Conservation (phyloP, 192 early-diverging fungal species). For the Coemansia sp. region DNA sequence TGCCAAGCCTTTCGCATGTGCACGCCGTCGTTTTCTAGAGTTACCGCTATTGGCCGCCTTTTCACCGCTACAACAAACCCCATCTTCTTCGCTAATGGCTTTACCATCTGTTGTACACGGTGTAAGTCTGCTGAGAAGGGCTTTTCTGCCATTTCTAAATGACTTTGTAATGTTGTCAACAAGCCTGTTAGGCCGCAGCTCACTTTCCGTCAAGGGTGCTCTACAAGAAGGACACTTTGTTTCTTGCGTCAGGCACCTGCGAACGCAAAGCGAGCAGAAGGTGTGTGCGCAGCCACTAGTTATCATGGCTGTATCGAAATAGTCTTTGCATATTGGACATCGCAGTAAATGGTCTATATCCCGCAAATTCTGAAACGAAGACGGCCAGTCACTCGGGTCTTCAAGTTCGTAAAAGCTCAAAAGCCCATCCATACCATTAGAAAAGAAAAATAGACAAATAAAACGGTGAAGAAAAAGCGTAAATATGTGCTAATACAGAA, state of each 20-base stretch:
- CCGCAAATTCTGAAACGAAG: constrained; percentile 41
- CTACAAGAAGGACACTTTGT: constrained; percentile 70
- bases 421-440: background rate
- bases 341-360: constrained; percentile 68
- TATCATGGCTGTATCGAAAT: constrained; percentile 62
- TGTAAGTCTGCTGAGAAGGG: constrained; percentile 11
- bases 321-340: constrained; percentile 79
- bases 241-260: constrained; percentile 61
- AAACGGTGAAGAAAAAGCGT: background rate
- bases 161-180: constrained; percentile 34
- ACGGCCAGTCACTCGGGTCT: constrained; percentile 73
- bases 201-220: constrained; percentile 32
- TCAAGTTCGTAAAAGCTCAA: constrained; percentile 41
- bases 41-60: background rate
- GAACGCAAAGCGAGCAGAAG: constrained; percentile 77
- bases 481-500: background rate
- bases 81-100: background rate
- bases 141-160: constrained; percentile 34
- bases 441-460: background rate
- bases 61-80: too few species aligned
- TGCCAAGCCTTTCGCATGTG: constrained; percentile 12
- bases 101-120: background rate
- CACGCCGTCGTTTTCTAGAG: constrained; percentile 27
- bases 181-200: constrained; percentile 44
- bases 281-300: constrained; percentile 66